These are phyloP conservation scores for Penicillium psychrosexuale DNA, from an alignment of 2,329 filamentous ascomycete genomes.

Conservation along the genomic window DNA sequence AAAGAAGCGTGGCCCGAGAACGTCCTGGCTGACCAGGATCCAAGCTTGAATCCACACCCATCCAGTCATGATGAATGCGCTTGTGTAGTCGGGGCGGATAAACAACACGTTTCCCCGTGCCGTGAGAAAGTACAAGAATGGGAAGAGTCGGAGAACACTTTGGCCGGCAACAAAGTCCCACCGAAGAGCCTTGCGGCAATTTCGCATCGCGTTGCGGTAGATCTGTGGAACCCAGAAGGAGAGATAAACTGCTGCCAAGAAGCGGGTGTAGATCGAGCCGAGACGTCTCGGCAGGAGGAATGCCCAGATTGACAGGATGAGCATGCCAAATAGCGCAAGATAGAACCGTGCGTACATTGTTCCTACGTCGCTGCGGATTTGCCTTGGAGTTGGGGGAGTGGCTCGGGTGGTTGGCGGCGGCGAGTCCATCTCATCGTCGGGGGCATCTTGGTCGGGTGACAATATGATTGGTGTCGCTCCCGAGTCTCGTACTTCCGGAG, in stretches of 20 bases:
- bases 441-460: conserved; percentile 57
- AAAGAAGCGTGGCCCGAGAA: conserved; percentile 85
- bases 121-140: conserved; percentile 82
- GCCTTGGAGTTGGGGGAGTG: conserved; percentile 33
- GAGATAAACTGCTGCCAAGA: conserved; percentile 70
- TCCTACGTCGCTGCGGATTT: conserved; percentile 50
- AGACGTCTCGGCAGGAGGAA: conserved; percentile 54
- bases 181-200: conserved; percentile 83
- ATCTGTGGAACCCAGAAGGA: conserved; percentile 94
- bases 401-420: conserved; percentile 32
- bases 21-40: conserved; percentile 73
- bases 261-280: conserved; percentile 57
- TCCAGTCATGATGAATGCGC: conserved; percentile 62
- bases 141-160: conserved; percentile 71
- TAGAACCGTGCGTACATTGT: conserved; percentile 62
- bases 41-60: conserved; percentile 90
- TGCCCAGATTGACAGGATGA: conserved; percentile 60
- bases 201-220: conserved; percentile 81
- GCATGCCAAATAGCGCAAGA: conserved; percentile 55
- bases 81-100: conserved; percentile 63
- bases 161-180: conserved; percentile 90
- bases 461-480: conserved; percentile 57
- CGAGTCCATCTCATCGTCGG: conserved; percentile 36
- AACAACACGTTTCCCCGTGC: conserved; percentile 77
- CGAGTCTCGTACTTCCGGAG: conserved; percentile 42